Conservation (phyloP, 1,139 yeast species). For the Sugiyamaella castrensis region DNA sequence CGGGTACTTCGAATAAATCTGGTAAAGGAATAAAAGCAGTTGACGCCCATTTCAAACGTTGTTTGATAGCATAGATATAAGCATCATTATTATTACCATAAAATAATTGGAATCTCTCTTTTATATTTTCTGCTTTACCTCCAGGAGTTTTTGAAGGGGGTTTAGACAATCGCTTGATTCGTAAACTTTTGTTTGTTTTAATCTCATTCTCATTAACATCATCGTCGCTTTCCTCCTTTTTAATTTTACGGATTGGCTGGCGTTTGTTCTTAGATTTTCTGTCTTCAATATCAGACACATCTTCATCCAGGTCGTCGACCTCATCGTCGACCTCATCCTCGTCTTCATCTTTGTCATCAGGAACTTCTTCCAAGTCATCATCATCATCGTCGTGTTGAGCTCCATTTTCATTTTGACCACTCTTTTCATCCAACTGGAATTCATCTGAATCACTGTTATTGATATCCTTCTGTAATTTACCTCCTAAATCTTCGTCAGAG, state of each 20-base stretch:
- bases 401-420: conserved; percentile 15
- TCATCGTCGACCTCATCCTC: conserved; percentile 5
- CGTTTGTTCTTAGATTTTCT: neutral
- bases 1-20: conserved; percentile 7
- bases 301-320: neutral
- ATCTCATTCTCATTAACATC: neutral
- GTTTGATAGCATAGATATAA: conserved; percentile 19
- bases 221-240: neutral
- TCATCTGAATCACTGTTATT: conserved; percentile 25
- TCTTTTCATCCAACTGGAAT: conserved; percentile 21
- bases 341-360: conserved; percentile 15
- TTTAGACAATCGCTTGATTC: neutral
- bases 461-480: conserved; percentile 17
- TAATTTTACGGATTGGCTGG: neutral
- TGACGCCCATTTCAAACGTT: conserved; percentile 25
- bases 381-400: conserved; percentile 18
- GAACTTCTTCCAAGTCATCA: conserved; percentile 16
- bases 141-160: conserved; percentile 9
- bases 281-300: neutral
- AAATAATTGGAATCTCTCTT: conserved; percentile 24
- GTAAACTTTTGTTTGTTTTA: neutral
- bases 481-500: conserved; percentile 18
- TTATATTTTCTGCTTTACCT: conserved; percentile 19
- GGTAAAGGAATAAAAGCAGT: conserved; percentile 1
- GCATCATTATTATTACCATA: conserved; percentile 23